Evolutionary conservation across 2,329 filamentous ascomycete species (phyloP), one percentile per base, ranked within the genome.

Genomic region (Pyrenophora graminea): DNA sequence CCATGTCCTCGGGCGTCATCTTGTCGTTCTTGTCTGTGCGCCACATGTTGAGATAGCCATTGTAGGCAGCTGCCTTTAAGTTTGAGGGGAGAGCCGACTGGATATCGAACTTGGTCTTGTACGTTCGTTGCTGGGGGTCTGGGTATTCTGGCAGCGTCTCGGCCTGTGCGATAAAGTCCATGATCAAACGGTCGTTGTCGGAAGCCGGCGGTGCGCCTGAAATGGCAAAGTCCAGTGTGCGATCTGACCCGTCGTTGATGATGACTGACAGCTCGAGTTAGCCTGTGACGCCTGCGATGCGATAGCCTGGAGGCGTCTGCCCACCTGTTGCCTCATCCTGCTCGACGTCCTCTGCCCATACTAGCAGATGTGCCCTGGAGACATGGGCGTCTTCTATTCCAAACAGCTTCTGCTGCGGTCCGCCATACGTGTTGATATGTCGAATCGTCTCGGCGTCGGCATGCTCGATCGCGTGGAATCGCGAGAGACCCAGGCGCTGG

Each of bases 401-500:
- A 55, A 81, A 77, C 34, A 80, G 65, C 37, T 68, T 64, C 56
- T 73, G 73, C 48, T 64, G 66, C 53, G 61, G 49, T 39, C 72
- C 72, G 32, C 79, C 78, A 60, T 74, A 79, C 27, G 67, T 67
- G 65, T 80, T 80, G 56, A 82, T 73, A 40, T 75, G 73, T 31
- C 72, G 59, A 43, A 82, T 63, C n/a, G 69, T 69, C 8, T 75
- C 70, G 9, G 76, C 70, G 41, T 71, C 70, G 23, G 69, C 58
- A 51, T 74, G 58, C 50, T 74, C 69, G 40, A 79, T 64, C 19
- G 69, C 64, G 58, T 82, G 79, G 67, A 75, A 81, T 46, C 75
- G 72, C 45, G 79, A 77, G 30, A 82, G 69, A 15, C 79, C 79
- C 21, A 80, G 73, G 61, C 79, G 70, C 65, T 80, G 77, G 42